These are phyloP conservation scores for Maudiozyma pseudohumilis DNA, from an alignment of 805 yeast species.

Conservation along the genomic window DNA sequence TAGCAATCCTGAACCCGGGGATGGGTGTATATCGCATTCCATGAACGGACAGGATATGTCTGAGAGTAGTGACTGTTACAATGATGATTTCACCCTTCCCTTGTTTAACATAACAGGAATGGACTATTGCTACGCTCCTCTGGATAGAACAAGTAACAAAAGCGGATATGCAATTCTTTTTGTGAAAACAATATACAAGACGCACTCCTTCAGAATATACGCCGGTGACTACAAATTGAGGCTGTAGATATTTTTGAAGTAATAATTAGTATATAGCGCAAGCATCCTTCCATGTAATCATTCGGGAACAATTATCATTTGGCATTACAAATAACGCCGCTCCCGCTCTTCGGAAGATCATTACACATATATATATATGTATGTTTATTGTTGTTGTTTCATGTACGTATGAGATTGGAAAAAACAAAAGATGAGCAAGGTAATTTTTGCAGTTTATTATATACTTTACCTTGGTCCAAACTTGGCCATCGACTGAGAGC, in stretches of 20 bases:
- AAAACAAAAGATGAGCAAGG: no score
- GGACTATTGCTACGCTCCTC: conserved; percentile 15
- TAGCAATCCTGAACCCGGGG: not conserved
- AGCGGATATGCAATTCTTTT: conserved; percentile 13
- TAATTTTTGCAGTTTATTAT: no score
- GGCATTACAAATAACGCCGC: no score
- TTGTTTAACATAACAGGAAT: conserved; percentile 14
- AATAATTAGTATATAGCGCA: no score
- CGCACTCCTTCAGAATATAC: conserved; percentile 5
- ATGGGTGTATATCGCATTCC: conserved; percentile 4
- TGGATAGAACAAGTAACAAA: conserved; percentile 5
- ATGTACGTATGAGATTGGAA: no score
- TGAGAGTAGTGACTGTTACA: conserved; percentile 7
- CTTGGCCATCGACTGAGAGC: conserved; percentile 72
- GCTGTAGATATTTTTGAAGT: not conserved
- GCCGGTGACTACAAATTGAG: not conserved
- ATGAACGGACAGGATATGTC: not conserved
- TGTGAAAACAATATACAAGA: conserved; percentile 1
- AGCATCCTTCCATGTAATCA: no score
- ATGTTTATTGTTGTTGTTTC: no score
- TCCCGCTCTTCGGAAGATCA: no score
- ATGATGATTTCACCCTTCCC: conserved; percentile 15
- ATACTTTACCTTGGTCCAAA: conserved; percentile 90
- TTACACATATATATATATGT: no score
- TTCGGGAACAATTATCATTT: no score